Base-by-base conservation (phyloP, 2,329 filamentous ascomycete genomes). In the Rhynchosporium agropyri region DNA sequence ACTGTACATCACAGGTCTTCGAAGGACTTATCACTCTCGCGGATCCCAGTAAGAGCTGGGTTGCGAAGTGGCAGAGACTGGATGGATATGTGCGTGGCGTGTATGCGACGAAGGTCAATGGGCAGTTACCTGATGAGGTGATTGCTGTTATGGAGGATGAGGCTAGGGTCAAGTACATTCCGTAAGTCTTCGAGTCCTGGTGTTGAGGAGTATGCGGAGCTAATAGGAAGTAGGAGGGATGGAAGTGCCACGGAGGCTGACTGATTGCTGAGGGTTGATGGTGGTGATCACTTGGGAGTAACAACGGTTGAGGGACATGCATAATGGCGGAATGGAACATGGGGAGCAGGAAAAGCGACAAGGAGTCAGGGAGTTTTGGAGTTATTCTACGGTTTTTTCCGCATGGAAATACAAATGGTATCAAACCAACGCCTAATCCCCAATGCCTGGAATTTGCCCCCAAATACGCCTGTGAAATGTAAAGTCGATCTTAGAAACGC, bases 1-100 rank as follows among this genome's bases (percentile, higher is more conserved):
- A 92, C 79, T 97, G 93, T 84, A 99, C 95, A 26, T 97, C 92
- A 13, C 91, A 94, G 74, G 93, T 98, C 68, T 99, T 95, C 75
- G 95, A 99, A 77, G 95, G 95, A 54, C 79, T 97, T 68, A 91
- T 98, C 75, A 87, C 91, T 46, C 83, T 98, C 43, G 86, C 89
- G 54, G 89, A 97, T 75, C 93, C 93, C n/a, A 79, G 80, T 49
- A 85, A 83, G 69, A 96, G 91, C 73, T 99, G 95, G 95, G 91
- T 98, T 55, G 93, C 94, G n/a, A 91, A 91, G 75, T 98, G 93
- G 89, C 92, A 98, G 81, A 86, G 95, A 8, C 79, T 99, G 64
- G 91, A 97, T 75, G 86, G 86, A 61, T 98, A 96, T 76, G 89
- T 95, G 58, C 85, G 87, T 15, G 95, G 95, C 60, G 88, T 96